These are phyloP conservation scores for Agaricus bisporus DNA, from an alignment of 768 basidiomycete species.

Conservation along the genomic window DNA sequence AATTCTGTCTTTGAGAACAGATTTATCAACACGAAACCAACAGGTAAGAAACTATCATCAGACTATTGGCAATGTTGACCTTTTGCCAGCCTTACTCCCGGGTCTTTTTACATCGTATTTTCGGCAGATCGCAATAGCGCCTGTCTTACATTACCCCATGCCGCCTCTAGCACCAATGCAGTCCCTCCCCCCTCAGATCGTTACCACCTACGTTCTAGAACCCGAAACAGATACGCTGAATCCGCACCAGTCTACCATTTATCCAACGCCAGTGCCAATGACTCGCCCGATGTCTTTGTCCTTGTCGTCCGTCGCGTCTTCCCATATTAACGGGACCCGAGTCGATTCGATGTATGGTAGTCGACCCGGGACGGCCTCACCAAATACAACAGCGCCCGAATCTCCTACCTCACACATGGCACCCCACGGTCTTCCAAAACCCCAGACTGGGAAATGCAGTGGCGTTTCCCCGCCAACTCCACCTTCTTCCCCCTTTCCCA, in stretches of 20 bases:
- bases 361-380: constrained; percentile 24
- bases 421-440: constrained; percentile 2
- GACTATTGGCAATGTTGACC: not conserved
- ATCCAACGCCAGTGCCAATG: constrained; percentile 25
- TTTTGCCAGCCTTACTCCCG: constrained; percentile 50
- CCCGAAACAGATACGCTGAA: constrained; percentile 28
- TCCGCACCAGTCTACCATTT: constrained; percentile 29
- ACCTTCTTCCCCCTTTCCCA: constrained; percentile 10
- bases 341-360: constrained; percentile 19
- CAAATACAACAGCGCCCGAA: constrained; percentile 26
- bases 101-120: constrained; percentile 70
- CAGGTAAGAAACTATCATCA: constrained; percentile 35
- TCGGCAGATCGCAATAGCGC: constrained; percentile 55
- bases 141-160: constrained; percentile 60
- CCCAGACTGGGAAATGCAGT: not conserved
- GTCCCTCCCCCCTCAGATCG: constrained; percentile 42
- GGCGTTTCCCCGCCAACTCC: constrained; percentile 9
- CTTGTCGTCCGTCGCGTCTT: constrained; percentile 43
- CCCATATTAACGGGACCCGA: constrained; percentile 27
- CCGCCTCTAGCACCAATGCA: constrained; percentile 63
- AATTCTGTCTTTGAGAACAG: constrained; percentile 62
- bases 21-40: constrained; percentile 67
- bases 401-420: constrained; percentile 16
- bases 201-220: constrained; percentile 32
- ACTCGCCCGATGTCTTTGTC: constrained; percentile 43